phyloP scores from a whole-genome alignment of 495 filamentous ascomycete species.

The Ramalina peruviana region DNA sequence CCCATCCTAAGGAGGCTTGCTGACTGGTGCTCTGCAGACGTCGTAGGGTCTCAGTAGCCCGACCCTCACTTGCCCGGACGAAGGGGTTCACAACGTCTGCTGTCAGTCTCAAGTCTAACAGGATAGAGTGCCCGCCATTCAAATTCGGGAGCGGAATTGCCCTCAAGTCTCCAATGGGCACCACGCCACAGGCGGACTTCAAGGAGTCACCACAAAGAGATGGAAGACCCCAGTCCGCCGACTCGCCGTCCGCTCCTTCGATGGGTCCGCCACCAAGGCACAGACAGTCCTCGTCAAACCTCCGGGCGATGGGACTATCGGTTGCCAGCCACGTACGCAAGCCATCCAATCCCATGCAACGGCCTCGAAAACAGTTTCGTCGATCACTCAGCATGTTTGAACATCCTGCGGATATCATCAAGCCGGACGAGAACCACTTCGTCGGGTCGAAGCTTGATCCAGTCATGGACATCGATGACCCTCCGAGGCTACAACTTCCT shows the following conservation, averaged over 20 bases:
- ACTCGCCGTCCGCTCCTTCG: constrained; percentile 36
- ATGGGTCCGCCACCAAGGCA: constrained; percentile 41
- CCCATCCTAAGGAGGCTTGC: constrained; percentile 24
- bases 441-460: constrained; percentile 46
- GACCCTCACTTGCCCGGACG: constrained; percentile 45
- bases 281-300: constrained; percentile 45
- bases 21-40: constrained; percentile 31
- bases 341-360: constrained; percentile 52
- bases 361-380: constrained; percentile 76
- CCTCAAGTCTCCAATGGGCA: constrained; percentile 38
- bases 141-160: constrained; percentile 52
- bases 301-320: constrained; percentile 55
- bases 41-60: constrained; percentile 40
- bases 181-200: constrained; percentile 68
- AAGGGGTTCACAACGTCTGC: constrained; percentile 43
- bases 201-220: constrained; percentile 64
- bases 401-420: constrained; percentile 72
- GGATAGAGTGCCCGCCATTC: constrained; percentile 54
- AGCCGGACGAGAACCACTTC: constrained; percentile 44
- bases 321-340: constrained; percentile 54
- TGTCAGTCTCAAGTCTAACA: constrained; percentile 29
- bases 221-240: constrained; percentile 39
- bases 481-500: constrained; percentile 59
- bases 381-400: constrained; percentile 97
- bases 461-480: constrained; percentile 62